phyloP scores from a whole-genome alignment of 805 yeast species.

The Vanderwaltozyma polyspora region DNA sequence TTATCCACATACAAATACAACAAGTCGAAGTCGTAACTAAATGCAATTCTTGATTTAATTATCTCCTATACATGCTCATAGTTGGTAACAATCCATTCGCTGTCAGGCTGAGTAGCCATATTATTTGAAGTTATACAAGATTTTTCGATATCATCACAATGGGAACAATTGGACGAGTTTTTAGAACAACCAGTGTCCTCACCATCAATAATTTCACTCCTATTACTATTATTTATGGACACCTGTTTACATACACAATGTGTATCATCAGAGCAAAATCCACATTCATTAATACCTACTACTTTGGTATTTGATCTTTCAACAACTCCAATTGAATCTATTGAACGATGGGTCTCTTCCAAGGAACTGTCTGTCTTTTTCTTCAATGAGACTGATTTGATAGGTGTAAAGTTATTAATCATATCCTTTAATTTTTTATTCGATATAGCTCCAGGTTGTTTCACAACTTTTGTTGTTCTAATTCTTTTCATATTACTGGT shows the following conservation, averaged over 20 bases:
- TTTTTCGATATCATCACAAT: conserved; percentile 30
- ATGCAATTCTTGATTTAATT: too few species aligned
- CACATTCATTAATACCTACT: conserved; percentile 36
- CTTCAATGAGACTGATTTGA: conserved; percentile 34
- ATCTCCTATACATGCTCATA: too few species aligned
- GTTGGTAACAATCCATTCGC: too few species aligned
- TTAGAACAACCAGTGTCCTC: conserved; percentile 29
- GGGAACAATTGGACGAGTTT: conserved; percentile 42
- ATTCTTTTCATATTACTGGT: too few species aligned
- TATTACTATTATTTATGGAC: conserved; percentile 23
- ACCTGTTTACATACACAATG: conserved; percentile 88
- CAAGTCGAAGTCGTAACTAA: too few species aligned
- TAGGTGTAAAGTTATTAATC: conserved; percentile 30
- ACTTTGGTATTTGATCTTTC: conserved; percentile 1
- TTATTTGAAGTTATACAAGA: conserved; percentile 16
- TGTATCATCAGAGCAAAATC: conserved; percentile 85
- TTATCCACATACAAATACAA: too few species aligned
- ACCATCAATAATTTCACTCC: conserved; percentile 5
- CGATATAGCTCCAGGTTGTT: too few species aligned
- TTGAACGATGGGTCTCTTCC: too few species aligned
- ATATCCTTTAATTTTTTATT: not conserved
- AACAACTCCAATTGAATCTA: conserved; percentile 1
- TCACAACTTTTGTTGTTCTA: too few species aligned
- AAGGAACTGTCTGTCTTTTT: conserved; percentile 15
- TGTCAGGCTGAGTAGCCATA: too few species aligned